These are phyloP conservation scores for Boletellus sp. DNA, from an alignment of 1,284 basidiomycete genomes.

Conservation along the genomic window DNA sequence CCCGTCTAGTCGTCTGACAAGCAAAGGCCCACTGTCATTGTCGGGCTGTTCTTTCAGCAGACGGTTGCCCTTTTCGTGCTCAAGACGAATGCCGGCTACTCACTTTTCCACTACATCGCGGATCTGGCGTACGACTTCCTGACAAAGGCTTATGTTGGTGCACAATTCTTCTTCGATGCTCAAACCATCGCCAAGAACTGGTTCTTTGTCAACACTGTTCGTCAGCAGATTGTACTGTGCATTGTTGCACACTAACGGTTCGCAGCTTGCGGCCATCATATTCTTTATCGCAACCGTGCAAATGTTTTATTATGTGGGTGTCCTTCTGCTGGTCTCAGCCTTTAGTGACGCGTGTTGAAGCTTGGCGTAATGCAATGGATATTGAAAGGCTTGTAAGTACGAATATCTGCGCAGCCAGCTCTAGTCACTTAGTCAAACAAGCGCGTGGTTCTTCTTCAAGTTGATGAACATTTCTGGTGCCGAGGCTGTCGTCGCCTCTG, in stretches of 20 bases:
- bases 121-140: conserved; percentile 72
- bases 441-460: conserved; percentile 92
- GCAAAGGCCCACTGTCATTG: conserved; percentile 73
- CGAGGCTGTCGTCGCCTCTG: conserved; percentile 87
- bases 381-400: conserved; percentile 67
- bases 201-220: conserved; percentile 78
- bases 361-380: conserved; percentile 89
- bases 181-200: conserved; percentile 61
- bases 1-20: conserved; percentile 4
- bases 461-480: conserved; percentile 84
- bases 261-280: conserved; percentile 68
- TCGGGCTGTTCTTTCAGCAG: conserved; percentile 83
- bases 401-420: background rate
- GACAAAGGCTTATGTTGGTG: conserved; percentile 57
- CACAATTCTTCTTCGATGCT: conserved; percentile 74
- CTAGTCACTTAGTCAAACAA: conserved; percentile 25
- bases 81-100: conserved; percentile 75
- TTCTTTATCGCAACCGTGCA: conserved; percentile 88
- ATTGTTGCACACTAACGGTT: conserved; percentile 6
- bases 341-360: conserved; percentile 20
- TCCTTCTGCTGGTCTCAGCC: background rate
- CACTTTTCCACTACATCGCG: conserved; percentile 79
- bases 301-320: conserved; percentile 71
- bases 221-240: conserved; percentile 18
- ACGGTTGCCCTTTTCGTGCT: conserved; percentile 82